Evolutionary conservation across 1,139 yeast species (phyloP), one percentile per base, ranked within the genome.

Genomic region (Magnusiomyces tetraspermus): DNA sequence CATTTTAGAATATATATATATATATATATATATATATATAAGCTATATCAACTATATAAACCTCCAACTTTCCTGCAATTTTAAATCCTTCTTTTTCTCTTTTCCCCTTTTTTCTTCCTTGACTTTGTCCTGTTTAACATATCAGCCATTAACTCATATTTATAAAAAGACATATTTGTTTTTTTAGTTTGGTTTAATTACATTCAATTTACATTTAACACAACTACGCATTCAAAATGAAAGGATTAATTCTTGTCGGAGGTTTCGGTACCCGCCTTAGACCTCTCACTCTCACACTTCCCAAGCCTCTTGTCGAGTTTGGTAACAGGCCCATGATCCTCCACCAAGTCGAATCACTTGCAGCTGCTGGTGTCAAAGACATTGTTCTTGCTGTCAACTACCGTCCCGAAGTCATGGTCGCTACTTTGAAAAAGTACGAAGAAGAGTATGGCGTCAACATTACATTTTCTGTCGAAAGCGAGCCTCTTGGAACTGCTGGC

Each of bases 181-280:
- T 48, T 24, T 37, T 19, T 44, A 19, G 41, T n/a, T n/a, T n/a
- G n/a, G n/a, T n/a, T n/a, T n/a, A n/a, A n/a, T n/a, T n/a, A n/a
- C n/a, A n/a, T n/a, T n/a, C n/a, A n/a, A n/a, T 31, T 43, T n/a
- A n/a, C 31, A 6, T 17, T 24, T 17, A 28, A 17, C 15, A 8
- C 22, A 4, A 28, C 11, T 44, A 26, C 23, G 42, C 24, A 44
- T 21, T 48, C 47, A 60, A 42, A 66, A 92, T 92, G 98, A 92
- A 92, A 79, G 98, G 97, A 70, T 82, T 92, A 73, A 92, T 92
- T 79, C 85, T 92, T 71, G 98, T 92, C 66, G 98, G 98, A 69
- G 98, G 98, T 72, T 92, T 89, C 78, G 99, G 99, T 79, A 92
- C 99, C 68, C 94, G 99, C 77, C 85, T 92, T 77, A 90, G 99